Conservation (phyloP, 1,284 basidiomycete genomes). For the Austroboletus novae-zelandiae region DNA sequence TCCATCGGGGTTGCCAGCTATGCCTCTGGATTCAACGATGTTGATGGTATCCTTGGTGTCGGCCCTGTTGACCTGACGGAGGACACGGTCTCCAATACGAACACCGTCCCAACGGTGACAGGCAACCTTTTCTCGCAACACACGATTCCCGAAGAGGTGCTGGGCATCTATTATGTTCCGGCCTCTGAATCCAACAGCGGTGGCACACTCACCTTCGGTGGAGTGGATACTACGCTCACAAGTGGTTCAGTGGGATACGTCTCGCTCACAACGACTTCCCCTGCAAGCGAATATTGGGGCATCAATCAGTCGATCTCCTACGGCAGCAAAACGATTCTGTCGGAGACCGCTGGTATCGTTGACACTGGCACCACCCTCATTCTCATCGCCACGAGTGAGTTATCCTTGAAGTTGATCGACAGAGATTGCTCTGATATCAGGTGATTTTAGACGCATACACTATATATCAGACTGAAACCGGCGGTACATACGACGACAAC, state of each 20-base stretch:
- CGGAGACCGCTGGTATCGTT: conserved; percentile 19
- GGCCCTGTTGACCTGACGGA: conserved; percentile 51
- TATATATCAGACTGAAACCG: conserved; percentile 50
- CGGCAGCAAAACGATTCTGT: conserved; percentile 39
- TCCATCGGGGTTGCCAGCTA: conserved; percentile 49
- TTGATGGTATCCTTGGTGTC: conserved; percentile 20
- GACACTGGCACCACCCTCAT: conserved; percentile 57
- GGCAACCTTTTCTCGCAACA: conserved; percentile 43
- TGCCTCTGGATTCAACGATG: background rate
- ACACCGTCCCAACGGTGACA: conserved; percentile 39
- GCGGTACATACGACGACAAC: conserved; percentile 42
- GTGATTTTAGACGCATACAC: conserved; percentile 47
- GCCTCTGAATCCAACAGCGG: conserved; percentile 26
- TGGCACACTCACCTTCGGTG: conserved; percentile 51
- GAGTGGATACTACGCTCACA: conserved; percentile 32
- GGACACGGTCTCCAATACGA: conserved; percentile 29
- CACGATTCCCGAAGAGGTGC: conserved; percentile 40
- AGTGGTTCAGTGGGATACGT: conserved; percentile 38
- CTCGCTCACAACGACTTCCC: conserved; percentile 52
- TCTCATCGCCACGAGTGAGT: conserved; percentile 37
- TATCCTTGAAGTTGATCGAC: background rate
- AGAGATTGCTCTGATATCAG: background rate
- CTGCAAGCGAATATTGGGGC: conserved; percentile 52
- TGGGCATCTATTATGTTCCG: conserved; percentile 53
- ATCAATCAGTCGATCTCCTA: conserved; percentile 52